Evolutionary conservation across 371 early-diverging fungal genomes (phyloP).

Genomic region (Saksenaea vasiformis): DNA sequence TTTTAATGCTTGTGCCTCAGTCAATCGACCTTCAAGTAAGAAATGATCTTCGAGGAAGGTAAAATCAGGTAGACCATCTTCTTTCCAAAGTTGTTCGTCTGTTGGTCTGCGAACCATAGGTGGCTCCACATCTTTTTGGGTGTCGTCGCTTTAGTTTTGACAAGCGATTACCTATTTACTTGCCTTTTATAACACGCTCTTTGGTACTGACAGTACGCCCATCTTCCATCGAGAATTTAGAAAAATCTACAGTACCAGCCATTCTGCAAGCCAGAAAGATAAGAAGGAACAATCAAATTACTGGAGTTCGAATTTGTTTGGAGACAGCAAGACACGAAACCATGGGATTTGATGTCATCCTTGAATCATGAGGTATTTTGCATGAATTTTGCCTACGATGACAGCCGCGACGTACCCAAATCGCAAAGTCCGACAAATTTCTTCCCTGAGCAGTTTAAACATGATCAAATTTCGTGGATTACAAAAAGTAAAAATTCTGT

Average conservation of each 20-base stretch:
- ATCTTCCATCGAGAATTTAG: constrained; percentile 70
- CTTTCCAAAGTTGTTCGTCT: constrained; percentile 54
- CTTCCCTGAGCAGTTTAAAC: too few species aligned
- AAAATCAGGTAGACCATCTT: constrained; percentile 74
- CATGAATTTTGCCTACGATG: neutral
- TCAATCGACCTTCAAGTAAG: constrained; percentile 83
- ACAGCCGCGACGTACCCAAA: too few species aligned
- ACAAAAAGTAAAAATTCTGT: too few species aligned
- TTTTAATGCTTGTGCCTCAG: constrained; percentile 85
- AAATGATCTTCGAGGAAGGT: constrained; percentile 85
- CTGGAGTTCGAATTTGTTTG: neutral
- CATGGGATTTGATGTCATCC: neutral
- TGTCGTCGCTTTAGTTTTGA: neutral
- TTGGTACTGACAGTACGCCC: constrained; percentile 70
- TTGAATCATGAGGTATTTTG: neutral
- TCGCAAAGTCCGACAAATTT: too few species aligned
- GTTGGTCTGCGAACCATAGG: constrained; percentile 57
- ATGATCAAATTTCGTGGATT: too few species aligned
- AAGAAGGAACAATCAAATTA: neutral
- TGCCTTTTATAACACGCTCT: constrained; percentile 76
- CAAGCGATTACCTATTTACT: neutral
- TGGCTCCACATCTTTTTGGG: neutral
- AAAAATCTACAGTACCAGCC: constrained; percentile 54
- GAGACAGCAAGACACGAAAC: neutral
- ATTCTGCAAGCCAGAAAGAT: neutral